Percentiles rank a stretch among this genome's conserved stretches.
phyloP scores from a whole-genome alignment of 345 rosid genomes.

The Noccaea bulbosa region DNA sequence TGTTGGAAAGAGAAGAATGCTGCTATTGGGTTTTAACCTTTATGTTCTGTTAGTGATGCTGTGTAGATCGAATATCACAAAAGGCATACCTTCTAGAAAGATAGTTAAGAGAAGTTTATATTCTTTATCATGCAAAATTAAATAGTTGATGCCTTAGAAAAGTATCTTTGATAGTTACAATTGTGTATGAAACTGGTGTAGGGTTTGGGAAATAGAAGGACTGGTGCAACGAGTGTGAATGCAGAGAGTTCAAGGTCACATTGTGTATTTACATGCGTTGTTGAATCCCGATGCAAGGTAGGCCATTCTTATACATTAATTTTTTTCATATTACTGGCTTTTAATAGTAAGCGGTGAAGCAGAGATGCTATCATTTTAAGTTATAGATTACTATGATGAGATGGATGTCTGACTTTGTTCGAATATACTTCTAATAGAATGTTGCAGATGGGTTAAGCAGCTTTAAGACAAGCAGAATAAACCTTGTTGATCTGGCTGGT shows the following conservation, averaged over 20 bases:
- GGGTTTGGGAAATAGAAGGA: slow-evolving; percentile 86
- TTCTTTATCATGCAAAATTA: background rate
- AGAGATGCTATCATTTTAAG: background rate
- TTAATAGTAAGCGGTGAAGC: background rate
- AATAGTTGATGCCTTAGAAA: background rate
- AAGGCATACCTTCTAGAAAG: background rate
- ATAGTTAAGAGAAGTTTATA: background rate
- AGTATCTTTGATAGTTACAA: background rate
- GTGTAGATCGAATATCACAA: slow-evolving; percentile 5
- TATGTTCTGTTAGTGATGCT: background rate
- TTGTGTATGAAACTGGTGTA: slow-evolving; percentile 39
- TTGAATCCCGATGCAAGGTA: slow-evolving; percentile 89
- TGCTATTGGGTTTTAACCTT: background rate
- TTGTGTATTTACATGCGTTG: slow-evolving; percentile 84
- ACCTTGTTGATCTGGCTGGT: slow-evolving; percentile 94
- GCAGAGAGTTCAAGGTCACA: slow-evolving; percentile 94
- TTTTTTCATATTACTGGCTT: slow-evolving; percentile 11
- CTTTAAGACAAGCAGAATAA: slow-evolving; percentile 85
- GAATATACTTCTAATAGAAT: slow-evolving; percentile 50
- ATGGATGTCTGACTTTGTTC: background rate
- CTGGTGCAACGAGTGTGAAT: slow-evolving; percentile 85
- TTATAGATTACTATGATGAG: background rate
- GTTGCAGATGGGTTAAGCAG: slow-evolving; percentile 72
- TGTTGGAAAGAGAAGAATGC: background rate
- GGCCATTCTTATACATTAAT: background rate